Evolutionary conservation across 2,329 filamentous ascomycete genomes (phyloP), one percentile per base, ranked within the genome.

Genomic region (Diaporthe eres): DNA sequence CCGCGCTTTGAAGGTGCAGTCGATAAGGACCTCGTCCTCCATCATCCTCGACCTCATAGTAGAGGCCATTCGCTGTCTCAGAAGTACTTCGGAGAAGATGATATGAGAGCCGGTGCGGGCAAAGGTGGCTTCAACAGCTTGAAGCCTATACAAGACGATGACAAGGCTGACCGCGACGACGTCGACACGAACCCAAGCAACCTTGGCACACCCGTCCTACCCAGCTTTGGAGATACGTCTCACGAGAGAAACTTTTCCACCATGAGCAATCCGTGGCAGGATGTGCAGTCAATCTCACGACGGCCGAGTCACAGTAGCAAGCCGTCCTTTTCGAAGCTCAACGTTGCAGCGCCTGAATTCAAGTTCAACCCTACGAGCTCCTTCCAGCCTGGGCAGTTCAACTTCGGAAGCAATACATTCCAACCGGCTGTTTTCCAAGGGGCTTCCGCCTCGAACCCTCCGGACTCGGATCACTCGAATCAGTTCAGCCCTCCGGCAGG

Each of bases 291-390:
- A 19, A 80, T 82, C 57, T 80, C 84, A 37, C 85, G 86, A 58
- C 85, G 84, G 22, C 85, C 87, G 15, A 90, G 89, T 78, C 94
- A 95, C 80, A 89, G 87, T 25, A 93, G 92, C 81, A 94, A 93
- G 80, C 87, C 92, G 4, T 96, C 92, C 0, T 84, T 92, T 58
- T 95, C 95, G 0, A 96, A 93, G 79, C 90, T 98, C 79, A 98
- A 98, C 80, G 95, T 97, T 42, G 91, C 93, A 77, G 96, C 96
- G 0, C 94, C 95, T 63, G 95, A 97, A 81, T 98, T 98, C 87
- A 95, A 93, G 80, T 96, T 96, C 84, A 90, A 91, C 77, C 90
- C 90, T 4, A 82, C 85, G 3, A 89, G 83, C 80, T 85, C 84
- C 37, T 91, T 91, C 80, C 85, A 87, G 51, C 87, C 88, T 47